Percentiles rank a stretch among this genome's conserved stretches.
Evolutionary conservation across 2,329 filamentous ascomycete species (phyloP).

Genomic region (Aspergillus sojae): DNA sequence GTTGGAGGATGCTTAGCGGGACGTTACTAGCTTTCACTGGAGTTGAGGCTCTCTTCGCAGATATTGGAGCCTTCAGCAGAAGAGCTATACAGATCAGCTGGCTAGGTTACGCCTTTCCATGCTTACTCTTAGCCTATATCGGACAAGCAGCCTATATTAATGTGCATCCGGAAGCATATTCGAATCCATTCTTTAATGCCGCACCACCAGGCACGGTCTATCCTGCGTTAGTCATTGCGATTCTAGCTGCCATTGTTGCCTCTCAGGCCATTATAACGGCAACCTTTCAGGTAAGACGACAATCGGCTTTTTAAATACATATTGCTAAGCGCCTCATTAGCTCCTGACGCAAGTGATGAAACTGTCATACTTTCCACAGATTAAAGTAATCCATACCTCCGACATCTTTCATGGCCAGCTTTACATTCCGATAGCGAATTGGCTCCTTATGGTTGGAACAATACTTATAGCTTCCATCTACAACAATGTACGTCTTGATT

Average conservation of each 20-base stretch:
- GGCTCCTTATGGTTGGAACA: constrained; percentile 74
- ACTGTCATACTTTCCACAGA: constrained; percentile 72
- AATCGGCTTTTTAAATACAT: background rate
- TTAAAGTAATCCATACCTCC: constrained; percentile 73
- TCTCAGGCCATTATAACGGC: constrained; percentile 79
- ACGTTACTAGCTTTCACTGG: constrained; percentile 75
- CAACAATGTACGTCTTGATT: constrained; percentile 54
- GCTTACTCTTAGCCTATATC: constrained; percentile 62
- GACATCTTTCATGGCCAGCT: constrained; percentile 72
- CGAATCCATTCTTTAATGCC: constrained; percentile 74
- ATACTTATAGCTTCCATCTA: constrained; percentile 75
- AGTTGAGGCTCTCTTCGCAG: constrained; percentile 77
- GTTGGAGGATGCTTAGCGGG: constrained; percentile 60
- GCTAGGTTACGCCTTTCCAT: constrained; percentile 70
- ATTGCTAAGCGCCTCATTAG: constrained; percentile 26
- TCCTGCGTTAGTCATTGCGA: constrained; percentile 67
- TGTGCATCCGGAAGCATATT: constrained; percentile 60
- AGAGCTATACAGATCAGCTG: constrained; percentile 73
- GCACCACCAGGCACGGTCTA: constrained; percentile 70
- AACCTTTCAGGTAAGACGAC: constrained; percentile 62
- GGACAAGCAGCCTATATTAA: constrained; percentile 76
- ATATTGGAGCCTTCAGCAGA: constrained; percentile 73
- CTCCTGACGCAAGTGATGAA: constrained; percentile 73
- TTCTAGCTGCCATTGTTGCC: constrained; percentile 64
- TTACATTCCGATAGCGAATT: constrained; percentile 76